Conservation (phyloP, 305 asterid species). For the Fraxinus baroniana region DNA sequence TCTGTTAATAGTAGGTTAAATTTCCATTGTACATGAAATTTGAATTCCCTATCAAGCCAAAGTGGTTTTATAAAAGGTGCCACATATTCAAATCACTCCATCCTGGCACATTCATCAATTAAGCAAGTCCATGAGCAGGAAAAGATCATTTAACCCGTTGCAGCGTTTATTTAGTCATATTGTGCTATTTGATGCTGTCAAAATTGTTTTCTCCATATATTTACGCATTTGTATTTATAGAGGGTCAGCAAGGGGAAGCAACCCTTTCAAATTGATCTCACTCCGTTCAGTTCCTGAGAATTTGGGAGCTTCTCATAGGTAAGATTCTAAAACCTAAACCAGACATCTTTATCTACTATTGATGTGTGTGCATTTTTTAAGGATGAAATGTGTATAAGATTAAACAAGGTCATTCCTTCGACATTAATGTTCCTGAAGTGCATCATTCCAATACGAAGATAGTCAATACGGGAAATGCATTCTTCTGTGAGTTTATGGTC, state of each 20-base stretch:
- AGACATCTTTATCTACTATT: neutral
- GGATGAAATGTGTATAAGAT: neutral
- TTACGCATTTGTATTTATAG: conserved; percentile 35
- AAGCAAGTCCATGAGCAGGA: neutral
- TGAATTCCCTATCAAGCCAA: neutral
- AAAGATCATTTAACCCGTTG: neutral
- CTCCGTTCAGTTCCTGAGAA: conserved; percentile 49
- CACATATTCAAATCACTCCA: neutral
- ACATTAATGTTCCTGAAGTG: neutral
- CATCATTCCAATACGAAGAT: neutral
- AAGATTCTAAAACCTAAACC: conserved; percentile 10
- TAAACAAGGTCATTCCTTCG: neutral
- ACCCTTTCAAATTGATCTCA: conserved; percentile 67
- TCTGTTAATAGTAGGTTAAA: neutral
- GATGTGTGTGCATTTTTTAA: neutral
- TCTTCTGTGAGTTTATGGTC: neutral
- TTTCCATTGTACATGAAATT: neutral
- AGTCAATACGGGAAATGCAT: neutral
- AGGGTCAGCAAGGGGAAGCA: conserved; percentile 82
- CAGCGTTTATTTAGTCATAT: neutral
- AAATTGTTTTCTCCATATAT: neutral
- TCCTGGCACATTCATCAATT: neutral
- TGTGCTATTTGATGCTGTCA: conserved; percentile 4
- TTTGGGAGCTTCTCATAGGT: conserved; percentile 13
- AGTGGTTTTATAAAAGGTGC: neutral